Conservation (phyloP, 192 early-diverging fungal genomes). For the Umbelopsis sp. region DNA sequence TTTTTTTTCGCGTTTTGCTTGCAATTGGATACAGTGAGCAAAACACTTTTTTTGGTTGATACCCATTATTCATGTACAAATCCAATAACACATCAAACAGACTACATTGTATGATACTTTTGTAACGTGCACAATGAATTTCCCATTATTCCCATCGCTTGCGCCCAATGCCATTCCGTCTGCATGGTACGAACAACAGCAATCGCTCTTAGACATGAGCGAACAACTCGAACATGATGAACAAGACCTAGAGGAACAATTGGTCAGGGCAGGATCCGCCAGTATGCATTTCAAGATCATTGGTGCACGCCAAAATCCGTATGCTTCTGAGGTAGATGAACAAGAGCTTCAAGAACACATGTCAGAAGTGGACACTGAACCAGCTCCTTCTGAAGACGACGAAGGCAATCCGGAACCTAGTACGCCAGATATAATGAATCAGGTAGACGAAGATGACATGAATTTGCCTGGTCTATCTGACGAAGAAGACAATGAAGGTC, state of each 20-base stretch:
- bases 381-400: neutral
- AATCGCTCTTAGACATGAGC: neutral
- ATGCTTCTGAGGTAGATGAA: neutral
- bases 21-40: neutral
- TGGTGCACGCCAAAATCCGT: neutral
- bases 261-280: slow-evolving; percentile 13
- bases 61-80: slow-evolving; percentile 5
- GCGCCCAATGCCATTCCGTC: slow-evolving; percentile 2
- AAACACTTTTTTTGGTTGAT: neutral
- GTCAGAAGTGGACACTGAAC: slow-evolving; percentile 7
- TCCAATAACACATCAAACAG: neutral
- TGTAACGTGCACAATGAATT: neutral
- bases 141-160: neutral
- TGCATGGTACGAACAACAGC: slow-evolving; percentile 13
- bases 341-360: slow-evolving; percentile 6
- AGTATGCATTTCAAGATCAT: slow-evolving; percentile 19
- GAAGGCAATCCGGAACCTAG: neutral
- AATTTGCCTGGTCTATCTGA: slow-evolving; percentile 4
- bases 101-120: neutral
- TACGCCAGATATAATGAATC: neutral
- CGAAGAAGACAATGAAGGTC: neutral
- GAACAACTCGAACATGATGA: slow-evolving; percentile 11
- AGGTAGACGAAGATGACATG: neutral
- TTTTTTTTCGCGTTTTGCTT: neutral
- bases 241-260: slow-evolving; percentile 1